A percentile compares a stretch with the other conserved stretches of the same genome.
Conservation (phyloP, 2,329 filamentous ascomycete species). For the Cercospora sesami region DNA sequence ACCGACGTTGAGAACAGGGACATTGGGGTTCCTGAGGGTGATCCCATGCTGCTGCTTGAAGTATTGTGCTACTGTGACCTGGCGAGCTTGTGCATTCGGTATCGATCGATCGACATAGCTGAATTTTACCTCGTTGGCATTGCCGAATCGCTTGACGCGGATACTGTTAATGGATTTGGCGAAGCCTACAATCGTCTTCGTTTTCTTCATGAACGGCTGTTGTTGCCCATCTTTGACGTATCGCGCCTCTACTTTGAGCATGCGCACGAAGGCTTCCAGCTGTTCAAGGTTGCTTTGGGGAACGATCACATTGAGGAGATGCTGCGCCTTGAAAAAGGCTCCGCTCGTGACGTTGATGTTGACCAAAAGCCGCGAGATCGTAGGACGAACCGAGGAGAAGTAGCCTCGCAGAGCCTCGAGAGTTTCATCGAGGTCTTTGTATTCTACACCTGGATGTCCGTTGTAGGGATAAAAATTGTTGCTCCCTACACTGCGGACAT, state of each 20-base stretch:
- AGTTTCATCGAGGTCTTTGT: conserved; percentile 49
- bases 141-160: conserved; percentile 30
- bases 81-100: conserved; percentile 33
- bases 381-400: conserved; percentile 61
- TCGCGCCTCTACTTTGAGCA: conserved; percentile 33
- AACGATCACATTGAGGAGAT: conserved; percentile 39
- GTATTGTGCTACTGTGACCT: conserved; percentile 56
- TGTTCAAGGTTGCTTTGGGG: conserved; percentile 10
- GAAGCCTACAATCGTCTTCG: conserved; percentile 51
- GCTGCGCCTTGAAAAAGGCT: conserved; percentile 55
- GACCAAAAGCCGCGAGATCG: conserved; percentile 58
- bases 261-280: conserved; percentile 33
- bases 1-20: conserved; percentile 62
- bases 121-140: conserved; percentile 56
- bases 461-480: conserved; percentile 56
- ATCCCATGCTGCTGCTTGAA: conserved; percentile 49
- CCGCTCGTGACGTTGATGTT: conserved; percentile 64
- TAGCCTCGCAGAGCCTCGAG: conserved; percentile 62
- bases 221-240: conserved; percentile 31
- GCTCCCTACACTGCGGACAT: conserved; percentile 50
- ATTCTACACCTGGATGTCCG: conserved; percentile 37
- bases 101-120: conserved; percentile 24
- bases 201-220: conserved; percentile 29
- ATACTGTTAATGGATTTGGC: conserved; percentile 38
- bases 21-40: conserved; percentile 53